Evolutionary conservation across 2,329 filamentous ascomycete species (phyloP).

Genomic region (Penicillium sp.): DNA sequence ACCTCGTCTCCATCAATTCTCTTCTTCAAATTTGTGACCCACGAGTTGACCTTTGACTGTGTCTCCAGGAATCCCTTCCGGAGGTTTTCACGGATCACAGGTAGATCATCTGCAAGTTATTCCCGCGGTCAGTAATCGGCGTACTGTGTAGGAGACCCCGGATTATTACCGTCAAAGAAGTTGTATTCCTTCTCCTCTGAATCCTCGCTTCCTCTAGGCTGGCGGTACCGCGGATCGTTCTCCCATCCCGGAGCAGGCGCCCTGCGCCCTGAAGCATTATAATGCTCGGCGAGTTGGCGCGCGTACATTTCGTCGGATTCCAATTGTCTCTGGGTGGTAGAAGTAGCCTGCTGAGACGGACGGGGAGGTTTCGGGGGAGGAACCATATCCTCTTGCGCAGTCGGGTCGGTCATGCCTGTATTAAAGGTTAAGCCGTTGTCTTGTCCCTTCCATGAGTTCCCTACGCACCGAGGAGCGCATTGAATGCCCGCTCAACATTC

Average conservation of each 20-base stretch:
- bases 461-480: conserved; percentile 76
- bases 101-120: conserved; percentile 69
- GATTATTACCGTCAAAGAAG: conserved; percentile 72
- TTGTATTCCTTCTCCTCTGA: conserved; percentile 74
- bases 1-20: conserved; percentile 84
- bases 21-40: conserved; percentile 90
- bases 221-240: conserved; percentile 39
- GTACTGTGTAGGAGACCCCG: not conserved
- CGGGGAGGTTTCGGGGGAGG: conserved; percentile 81
- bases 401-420: conserved; percentile 75
- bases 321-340: conserved; percentile 70
- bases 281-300: conserved; percentile 88
- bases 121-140: not conserved
- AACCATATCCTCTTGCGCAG: conserved; percentile 59
- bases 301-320: conserved; percentile 91
- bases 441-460: not conserved
- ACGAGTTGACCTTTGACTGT: conserved; percentile 86
- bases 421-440: conserved; percentile 7
- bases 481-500: conserved; percentile 89
- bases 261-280: conserved; percentile 52
- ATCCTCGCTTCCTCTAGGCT: conserved; percentile 54
- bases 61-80: conserved; percentile 94
- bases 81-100: conserved; percentile 87
- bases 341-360: conserved; percentile 54
- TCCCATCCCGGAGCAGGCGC: conserved; percentile 33